phyloP scores from a whole-genome alignment of 2,329 filamentous ascomycete species.

The Hypoxylon sp. region DNA sequence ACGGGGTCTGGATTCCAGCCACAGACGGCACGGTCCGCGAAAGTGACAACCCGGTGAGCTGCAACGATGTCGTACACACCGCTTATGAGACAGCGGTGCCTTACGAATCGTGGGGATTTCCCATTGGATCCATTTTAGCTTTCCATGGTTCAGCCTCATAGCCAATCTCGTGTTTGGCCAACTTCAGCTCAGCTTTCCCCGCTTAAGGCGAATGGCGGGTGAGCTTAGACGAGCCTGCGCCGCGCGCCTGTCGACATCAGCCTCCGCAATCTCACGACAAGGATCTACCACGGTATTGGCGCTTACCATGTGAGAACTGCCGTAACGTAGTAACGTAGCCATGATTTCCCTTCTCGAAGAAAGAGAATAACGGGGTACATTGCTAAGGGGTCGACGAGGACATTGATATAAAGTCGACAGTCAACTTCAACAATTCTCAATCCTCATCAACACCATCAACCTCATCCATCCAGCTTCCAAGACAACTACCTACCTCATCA shows the following conservation, averaged over 20 bases:
- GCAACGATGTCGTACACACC: constrained; percentile 19
- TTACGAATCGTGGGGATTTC: constrained; percentile 9
- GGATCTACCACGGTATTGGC: constrained; percentile 18
- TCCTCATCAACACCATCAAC: constrained; percentile 11
- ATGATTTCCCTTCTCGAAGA: neutral
- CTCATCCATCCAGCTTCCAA: constrained; percentile 17
- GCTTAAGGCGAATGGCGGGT: constrained; percentile 21
- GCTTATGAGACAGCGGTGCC: constrained; percentile 12
- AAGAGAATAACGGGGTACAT: no score
- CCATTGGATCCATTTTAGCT: constrained; percentile 12
- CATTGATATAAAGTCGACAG: constrained; percentile 18
- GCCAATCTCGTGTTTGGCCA: constrained; percentile 21
- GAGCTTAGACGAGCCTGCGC: constrained; percentile 23
- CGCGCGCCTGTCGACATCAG: constrained; percentile 20
- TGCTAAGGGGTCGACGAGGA: constrained; percentile 5
- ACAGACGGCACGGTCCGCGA: constrained; percentile 9
- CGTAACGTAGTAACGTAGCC: constrained; percentile 6
- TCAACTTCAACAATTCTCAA: constrained; percentile 1
- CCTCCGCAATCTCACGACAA: constrained; percentile 2
- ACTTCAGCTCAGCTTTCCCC: constrained; percentile 4
- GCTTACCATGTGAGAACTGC: constrained; percentile 21
- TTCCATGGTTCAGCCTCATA: neutral
- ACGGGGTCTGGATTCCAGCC: no score
- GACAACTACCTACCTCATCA: constrained; percentile 11
- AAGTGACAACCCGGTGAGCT: neutral